phyloP scores from a whole-genome alignment of 495 filamentous ascomycete species.

The Amphirosellinia nigrospora region DNA sequence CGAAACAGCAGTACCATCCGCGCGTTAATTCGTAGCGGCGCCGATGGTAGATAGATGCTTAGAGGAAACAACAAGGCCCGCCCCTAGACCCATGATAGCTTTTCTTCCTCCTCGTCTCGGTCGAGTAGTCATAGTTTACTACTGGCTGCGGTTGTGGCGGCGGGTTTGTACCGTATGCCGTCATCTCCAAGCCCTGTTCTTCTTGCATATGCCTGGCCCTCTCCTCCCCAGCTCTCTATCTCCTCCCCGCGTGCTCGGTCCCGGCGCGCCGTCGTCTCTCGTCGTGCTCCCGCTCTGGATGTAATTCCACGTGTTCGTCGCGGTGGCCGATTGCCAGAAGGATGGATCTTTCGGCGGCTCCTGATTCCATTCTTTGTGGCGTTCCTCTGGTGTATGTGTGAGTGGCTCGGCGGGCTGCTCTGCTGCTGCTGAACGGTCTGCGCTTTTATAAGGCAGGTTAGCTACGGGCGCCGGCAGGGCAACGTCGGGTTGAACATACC shows the following conservation, averaged over 20 bases:
- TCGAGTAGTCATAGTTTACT: background rate
- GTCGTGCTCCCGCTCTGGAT: background rate
- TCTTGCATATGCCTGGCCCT: background rate
- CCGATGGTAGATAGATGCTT: background rate
- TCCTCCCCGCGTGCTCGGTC: background rate
- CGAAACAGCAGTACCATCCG: background rate
- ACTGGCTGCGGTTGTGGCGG: background rate
- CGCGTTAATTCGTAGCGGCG: background rate
- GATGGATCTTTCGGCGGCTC: background rate
- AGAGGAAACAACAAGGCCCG: background rate
- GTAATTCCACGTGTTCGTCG: background rate
- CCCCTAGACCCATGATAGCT: background rate
- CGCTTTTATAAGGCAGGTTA: background rate
- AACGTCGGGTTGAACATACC: background rate
- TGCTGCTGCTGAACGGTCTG: background rate
- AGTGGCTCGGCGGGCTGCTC: background rate
- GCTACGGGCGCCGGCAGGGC: background rate
- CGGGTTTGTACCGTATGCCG: background rate
- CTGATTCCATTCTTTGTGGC: background rate
- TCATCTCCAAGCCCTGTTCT: background rate
- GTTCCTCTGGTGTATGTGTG: background rate
- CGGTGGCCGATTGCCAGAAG: background rate
- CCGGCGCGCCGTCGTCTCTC: background rate
- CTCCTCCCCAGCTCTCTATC: background rate
- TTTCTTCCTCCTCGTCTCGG: background rate